phyloP scores from a whole-genome alignment of 1,284 basidiomycete species.

The Leccinum insolens region DNA sequence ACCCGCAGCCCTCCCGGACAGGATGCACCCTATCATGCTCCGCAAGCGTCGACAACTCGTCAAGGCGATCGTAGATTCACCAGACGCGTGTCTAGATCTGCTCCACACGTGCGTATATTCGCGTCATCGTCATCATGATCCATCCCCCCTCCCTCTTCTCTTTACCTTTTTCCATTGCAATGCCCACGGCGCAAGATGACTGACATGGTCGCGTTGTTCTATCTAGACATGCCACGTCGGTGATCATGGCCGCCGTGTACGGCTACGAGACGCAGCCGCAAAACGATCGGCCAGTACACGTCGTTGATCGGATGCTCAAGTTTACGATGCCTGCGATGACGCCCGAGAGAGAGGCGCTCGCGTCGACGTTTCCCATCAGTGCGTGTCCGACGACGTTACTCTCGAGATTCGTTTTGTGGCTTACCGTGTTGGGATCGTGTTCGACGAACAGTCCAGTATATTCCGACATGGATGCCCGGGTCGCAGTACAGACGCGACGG shows the following conservation, averaged over 20 bases:
- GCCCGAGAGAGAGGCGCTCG: conserved; percentile 5
- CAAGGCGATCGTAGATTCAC: conserved; percentile 7
- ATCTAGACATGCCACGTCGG: conserved; percentile 1
- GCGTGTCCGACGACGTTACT: not conserved
- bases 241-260: conserved; percentile 7
- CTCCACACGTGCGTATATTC: conserved; percentile 1
- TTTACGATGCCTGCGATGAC: conserved; percentile 9
- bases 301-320: conserved; percentile 1
- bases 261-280: conserved; percentile 1
- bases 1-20: not conserved
- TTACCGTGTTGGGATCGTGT: not conserved
- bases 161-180: too few species aligned
- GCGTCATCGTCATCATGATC: not conserved
- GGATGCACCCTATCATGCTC: conserved; percentile 5
- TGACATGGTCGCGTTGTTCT: not conserved
- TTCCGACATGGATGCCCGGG: conserved; percentile 12
- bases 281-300: conserved; percentile 4
- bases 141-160: not conserved
- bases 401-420: not conserved
- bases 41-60: conserved; percentile 3
- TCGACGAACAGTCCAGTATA: conserved; percentile 7
- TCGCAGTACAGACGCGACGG: conserved; percentile 6
- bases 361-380: conserved; percentile 7
- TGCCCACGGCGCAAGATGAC: not conserved
- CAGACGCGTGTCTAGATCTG: not conserved